Base-by-base conservation (phyloP, 805 yeast species). In the Candida mattraensis region DNA sequence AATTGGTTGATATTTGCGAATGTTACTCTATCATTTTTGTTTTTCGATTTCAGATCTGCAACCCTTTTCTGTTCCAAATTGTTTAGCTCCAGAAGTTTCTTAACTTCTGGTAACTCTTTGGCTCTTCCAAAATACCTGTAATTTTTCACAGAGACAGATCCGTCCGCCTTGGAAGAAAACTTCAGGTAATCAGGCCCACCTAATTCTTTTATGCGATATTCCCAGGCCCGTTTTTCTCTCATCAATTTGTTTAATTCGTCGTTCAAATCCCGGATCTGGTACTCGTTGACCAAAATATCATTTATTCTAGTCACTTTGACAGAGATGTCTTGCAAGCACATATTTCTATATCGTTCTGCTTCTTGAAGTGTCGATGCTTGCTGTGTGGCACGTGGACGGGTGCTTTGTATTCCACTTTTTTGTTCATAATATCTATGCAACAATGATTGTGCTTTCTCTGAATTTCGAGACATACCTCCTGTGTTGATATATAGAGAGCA, bases 111-210 rank as follows among this genome's bases (percentile, higher is more conserved):
- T 7, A 88, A 61, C 28, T 87, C 91, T 34, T 76, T 69, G 0
- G 96, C 95, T 31, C 95, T 61, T 0, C 97, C 97, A 60, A 78
- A 89, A 58, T 84, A 89, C 37, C 83, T 63, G 45, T 77, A 78
- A 0, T 87, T 87, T 24, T 71, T 65, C 1, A 74, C 54, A 5
- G 36, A 28, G n/a, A 42, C 24, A 3, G 41, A 26, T 2, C 35
- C 45, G 2, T 31, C 35, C 10, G 27, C 24, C n/a, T 22, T 25
- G n/a, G 18, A 30, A 25, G 7, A 44, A 24, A 32, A 31, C 28
- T 39, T 57, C 13, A 74, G 52, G 51, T 79, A 78, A 54, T 84
- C 82, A 2, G 85, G 79, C 0, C 96, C 95, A 1, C 91, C 91
- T 1, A 87, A 62, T 15, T 74, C 69, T 35, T 68, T 67, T 27